Evolutionary conservation across 2,329 filamentous ascomycete species (phyloP), one percentile per base, ranked within the genome.

Genomic region (Aspergillus piperis): DNA sequence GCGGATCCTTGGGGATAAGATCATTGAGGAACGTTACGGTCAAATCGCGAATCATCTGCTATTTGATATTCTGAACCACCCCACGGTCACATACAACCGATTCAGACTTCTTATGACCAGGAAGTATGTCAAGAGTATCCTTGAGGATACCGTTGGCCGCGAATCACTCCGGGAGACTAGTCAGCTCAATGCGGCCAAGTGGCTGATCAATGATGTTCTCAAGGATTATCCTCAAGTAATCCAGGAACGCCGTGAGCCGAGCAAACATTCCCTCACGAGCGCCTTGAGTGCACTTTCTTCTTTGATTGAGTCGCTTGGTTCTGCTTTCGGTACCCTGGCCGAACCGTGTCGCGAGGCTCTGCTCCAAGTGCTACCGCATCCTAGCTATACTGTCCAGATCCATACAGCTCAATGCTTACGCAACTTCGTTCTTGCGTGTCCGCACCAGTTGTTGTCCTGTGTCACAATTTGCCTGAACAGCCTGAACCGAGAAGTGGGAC

Each of bases 391-490:
- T 4, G 95, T 99, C 2, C 95, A 99, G 72, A 88, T 98, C 3
- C 90, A 95, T 69, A 89, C 92, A 1, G 91, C 95, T 4, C 86
- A 90, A 62, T 96, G 92, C 71, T 81, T 98, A 68, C 92, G 94
- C 67, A 87, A 85, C 0, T 95, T 98, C 70, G 91, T 96, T 0
- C 82, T 96, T 47, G 92, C 92, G 13, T 97, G 92, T 68, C 95
- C 95, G 4, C 91, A 96, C 67, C 94, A 98, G 72, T 85, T 99
- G 5, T 81, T 98, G 5, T 91, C 92, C 2, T 95, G 92, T 64
- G 87, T 98, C 17, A 96, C 94, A 0, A 91, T 98, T 49, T 98
- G 93, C 75, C 93, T 98, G 90, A 97, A 97, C 75, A 97, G 92
- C 73, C 84, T 99, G 62, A 91, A 88, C 62, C 85, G 95, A 64